Evolutionary conservation across 345 rosid species (phyloP).

Genomic region (Ceriops decandra): DNA sequence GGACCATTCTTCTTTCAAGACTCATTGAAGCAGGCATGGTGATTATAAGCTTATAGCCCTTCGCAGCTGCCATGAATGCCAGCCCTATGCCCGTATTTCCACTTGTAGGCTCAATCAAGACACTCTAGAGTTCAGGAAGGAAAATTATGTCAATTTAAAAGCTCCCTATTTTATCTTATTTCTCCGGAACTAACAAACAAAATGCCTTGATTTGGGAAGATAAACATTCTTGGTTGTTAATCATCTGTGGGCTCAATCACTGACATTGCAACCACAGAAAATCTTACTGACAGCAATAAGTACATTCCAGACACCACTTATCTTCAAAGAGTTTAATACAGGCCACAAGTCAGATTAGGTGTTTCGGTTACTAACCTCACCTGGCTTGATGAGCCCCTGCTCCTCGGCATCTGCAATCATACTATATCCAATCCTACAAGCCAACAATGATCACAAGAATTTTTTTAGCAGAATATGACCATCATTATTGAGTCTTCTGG

Average conservation of each 20-base stretch:
- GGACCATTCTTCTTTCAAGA: slow-evolving; percentile 79
- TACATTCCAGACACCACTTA: too few relatives aligned
- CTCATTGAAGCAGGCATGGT: slow-evolving; percentile 86
- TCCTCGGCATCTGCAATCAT: slow-evolving; percentile 81
- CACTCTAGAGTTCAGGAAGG: slow-evolving; percentile 41
- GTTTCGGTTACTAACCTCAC: slow-evolving; percentile 50
- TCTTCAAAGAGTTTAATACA: too few relatives aligned
- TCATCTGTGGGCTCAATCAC: too few relatives aligned
- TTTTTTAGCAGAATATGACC: too few relatives aligned
- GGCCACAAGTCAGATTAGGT: neutral
- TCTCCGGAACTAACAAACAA: slow-evolving; percentile 1
- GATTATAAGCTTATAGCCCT: slow-evolving; percentile 64
- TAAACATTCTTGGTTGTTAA: too few relatives aligned
- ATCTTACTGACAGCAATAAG: too few relatives aligned
- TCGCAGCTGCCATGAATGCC: slow-evolving; percentile 77
- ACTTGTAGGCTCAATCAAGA: slow-evolving; percentile 70
- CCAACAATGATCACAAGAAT: neutral
- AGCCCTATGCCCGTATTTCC: slow-evolving; percentile 70
- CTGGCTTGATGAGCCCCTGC: slow-evolving; percentile 56
- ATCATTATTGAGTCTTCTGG: neutral
- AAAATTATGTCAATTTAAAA: slow-evolving; percentile 13
- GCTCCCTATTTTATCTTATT: neutral
- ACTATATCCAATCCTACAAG: slow-evolving; percentile 63
- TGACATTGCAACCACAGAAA: too few relatives aligned
- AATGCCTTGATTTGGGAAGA: too few relatives aligned